Percentiles rank a stretch among this genome's conserved stretches.
Conservation (phyloP, 2,329 filamentous ascomycete genomes). For the Rasamsonia emersonii region DNA sequence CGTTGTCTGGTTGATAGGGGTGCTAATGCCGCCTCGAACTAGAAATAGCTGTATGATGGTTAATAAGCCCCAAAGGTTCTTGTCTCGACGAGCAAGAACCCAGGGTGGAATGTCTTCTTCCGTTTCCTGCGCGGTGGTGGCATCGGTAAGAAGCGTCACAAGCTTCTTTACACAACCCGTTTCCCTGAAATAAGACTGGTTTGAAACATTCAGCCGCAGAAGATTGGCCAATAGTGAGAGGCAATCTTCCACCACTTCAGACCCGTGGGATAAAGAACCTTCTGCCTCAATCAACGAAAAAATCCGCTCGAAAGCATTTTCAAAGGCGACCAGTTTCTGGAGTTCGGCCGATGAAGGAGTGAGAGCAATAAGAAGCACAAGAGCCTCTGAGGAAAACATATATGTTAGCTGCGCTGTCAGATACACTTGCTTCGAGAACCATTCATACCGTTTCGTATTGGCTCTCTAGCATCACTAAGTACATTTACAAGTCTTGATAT, state of each 20-base stretch:
- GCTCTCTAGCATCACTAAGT: slow-evolving; percentile 78
- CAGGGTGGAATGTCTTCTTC: slow-evolving; percentile 60
- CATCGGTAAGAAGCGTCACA: slow-evolving; percentile 56
- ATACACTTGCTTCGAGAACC: background rate
- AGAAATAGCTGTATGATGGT: slow-evolving; percentile 83
- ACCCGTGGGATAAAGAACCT: slow-evolving; percentile 72
- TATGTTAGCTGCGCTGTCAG: slow-evolving; percentile 8
- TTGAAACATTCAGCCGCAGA: slow-evolving; percentile 75
- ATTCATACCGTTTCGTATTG: slow-evolving; percentile 62
- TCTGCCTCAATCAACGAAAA: slow-evolving; percentile 76
- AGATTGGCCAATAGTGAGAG: slow-evolving; percentile 85
- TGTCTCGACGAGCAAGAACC: slow-evolving; percentile 69
- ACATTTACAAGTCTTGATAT: slow-evolving; percentile 77
- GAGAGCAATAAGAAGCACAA: slow-evolving; percentile 78
- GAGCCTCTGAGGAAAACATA: slow-evolving; percentile 49
- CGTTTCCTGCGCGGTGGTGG: slow-evolving; percentile 46
- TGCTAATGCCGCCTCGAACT: slow-evolving; percentile 68
- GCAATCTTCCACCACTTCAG: slow-evolving; percentile 84
- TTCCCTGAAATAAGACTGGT: slow-evolving; percentile 89
- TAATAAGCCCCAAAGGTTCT: slow-evolving; percentile 84
- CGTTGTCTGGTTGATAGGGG: slow-evolving; percentile 70
- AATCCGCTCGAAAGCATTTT: slow-evolving; percentile 81
- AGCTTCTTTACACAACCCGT: slow-evolving; percentile 72
- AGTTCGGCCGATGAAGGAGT: slow-evolving; percentile 81
- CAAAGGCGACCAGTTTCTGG: slow-evolving; percentile 91